Evolutionary conservation across 768 basidiomycete species (phyloP).

Genomic region (Lentinus brumalis): DNA sequence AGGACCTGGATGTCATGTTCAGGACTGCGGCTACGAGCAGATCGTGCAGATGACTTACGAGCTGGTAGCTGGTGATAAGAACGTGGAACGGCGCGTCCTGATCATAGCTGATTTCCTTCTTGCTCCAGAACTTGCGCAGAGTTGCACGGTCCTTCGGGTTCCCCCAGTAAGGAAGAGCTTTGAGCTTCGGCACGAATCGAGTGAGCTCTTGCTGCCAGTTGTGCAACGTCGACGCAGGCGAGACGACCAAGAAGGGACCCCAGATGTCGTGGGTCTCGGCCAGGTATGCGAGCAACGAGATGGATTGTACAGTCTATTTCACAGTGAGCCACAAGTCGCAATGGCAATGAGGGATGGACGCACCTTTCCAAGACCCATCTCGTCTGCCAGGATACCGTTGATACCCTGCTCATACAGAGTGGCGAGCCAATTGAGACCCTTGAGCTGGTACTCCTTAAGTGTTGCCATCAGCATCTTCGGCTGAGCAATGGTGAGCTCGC

Average conservation of each 20-base stretch:
- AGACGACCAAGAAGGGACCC: constrained; percentile 98
- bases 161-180: constrained; percentile 98
- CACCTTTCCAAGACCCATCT: constrained; percentile 95
- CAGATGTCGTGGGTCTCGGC: constrained; percentile 98
- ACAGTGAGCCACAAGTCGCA: neutral
- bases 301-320: constrained; percentile 91
- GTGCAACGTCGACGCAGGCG: constrained; percentile 95
- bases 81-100: constrained; percentile 96
- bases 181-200: constrained; percentile 90
- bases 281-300: constrained; percentile 92
- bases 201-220: constrained; percentile 99
- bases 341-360: constrained; percentile 14
- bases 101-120: constrained; percentile 94
- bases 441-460: constrained; percentile 97
- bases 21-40: neutral
- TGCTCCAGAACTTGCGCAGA: constrained; percentile 96
- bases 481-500: constrained; percentile 83
- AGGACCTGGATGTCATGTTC: constrained; percentile 59
- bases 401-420: constrained; percentile 99
- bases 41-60: constrained; percentile 51
- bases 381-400: constrained; percentile 98
- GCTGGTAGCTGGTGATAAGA: constrained; percentile 94
- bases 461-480: constrained; percentile 96
- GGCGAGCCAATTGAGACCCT: constrained; percentile 96
- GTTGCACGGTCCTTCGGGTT: constrained; percentile 95